Percentiles rank a stretch among this genome's conserved stretches.
phyloP scores from a whole-genome alignment of 2,329 filamentous ascomycete species.

The Phoma sp. region DNA sequence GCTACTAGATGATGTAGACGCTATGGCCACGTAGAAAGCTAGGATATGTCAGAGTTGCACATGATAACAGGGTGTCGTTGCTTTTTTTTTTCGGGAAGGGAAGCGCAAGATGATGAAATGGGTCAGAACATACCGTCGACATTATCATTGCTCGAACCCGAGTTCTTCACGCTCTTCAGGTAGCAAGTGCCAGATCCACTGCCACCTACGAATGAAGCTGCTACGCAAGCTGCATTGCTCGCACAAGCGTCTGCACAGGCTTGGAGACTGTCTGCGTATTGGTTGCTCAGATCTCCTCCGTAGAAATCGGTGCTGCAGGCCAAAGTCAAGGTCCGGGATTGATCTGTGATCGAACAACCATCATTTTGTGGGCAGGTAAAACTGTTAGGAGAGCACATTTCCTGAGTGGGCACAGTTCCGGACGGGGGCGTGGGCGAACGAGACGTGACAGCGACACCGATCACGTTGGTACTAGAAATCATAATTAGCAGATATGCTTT shows the following conservation, averaged over 20 bases:
- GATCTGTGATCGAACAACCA: neutral
- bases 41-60: too few species aligned
- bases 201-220: constrained; percentile 1
- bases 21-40: too few species aligned
- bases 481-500: neutral
- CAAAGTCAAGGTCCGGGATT: neutral
- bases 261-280: neutral
- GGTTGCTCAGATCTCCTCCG: neutral
- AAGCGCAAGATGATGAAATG: too few species aligned
- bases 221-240: neutral
- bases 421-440: neutral
- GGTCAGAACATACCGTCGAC: neutral
- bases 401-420: neutral
- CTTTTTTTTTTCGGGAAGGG: too few species aligned
- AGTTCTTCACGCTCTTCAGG: neutral
- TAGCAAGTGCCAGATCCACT: neutral
- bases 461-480: neutral
- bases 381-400: neutral
- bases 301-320: neutral
- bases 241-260: neutral
- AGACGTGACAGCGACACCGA: neutral
- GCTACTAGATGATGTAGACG: too few species aligned
- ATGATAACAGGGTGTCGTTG: too few species aligned
- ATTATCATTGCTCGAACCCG: neutral
- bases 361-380: neutral